phyloP scores from a whole-genome alignment of 176 grass and related monocot species.

The Triticum timopheevii region DNA sequence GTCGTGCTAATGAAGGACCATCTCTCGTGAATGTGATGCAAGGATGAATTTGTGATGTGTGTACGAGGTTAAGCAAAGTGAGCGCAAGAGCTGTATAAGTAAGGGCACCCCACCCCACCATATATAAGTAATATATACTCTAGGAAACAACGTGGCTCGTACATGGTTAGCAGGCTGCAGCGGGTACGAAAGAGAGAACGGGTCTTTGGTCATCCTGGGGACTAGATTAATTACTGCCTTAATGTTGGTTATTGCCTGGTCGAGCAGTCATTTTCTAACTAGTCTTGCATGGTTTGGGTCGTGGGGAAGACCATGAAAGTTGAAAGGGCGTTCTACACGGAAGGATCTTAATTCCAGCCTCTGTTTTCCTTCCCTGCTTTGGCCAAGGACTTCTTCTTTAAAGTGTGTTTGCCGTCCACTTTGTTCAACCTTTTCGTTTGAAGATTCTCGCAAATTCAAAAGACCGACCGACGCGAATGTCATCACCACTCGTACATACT shows the following conservation, averaged over 20 bases:
- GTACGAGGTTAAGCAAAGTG: background rate
- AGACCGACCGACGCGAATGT: background rate
- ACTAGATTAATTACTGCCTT: background rate
- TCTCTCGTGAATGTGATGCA: background rate
- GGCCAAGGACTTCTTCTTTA: background rate
- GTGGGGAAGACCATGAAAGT: conserved; percentile 45
- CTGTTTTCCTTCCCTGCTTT: conserved; percentile 8
- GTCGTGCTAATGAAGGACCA: background rate
- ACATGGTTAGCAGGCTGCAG: background rate
- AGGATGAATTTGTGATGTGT: no score
- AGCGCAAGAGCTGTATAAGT: background rate
- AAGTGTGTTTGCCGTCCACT: background rate
- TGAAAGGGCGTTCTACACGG: conserved; percentile 47
- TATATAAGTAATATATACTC: background rate
- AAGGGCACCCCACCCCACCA: background rate
- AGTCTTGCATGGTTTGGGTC: conserved; percentile 32
- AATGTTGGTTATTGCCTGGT: conserved; percentile 23
- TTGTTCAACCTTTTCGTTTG: conserved; percentile 24
- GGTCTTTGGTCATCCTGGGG: conserved; percentile 30
- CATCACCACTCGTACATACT: background rate
- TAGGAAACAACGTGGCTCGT: conserved; percentile 40
- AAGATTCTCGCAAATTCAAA: conserved; percentile 28
- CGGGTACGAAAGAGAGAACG: conserved; percentile 33
- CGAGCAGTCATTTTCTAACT: conserved; percentile 39
- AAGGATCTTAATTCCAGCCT: conserved; percentile 38